Base-by-base conservation (phyloP, 78 protist species). In the Protostelium mycophagum region DNA sequence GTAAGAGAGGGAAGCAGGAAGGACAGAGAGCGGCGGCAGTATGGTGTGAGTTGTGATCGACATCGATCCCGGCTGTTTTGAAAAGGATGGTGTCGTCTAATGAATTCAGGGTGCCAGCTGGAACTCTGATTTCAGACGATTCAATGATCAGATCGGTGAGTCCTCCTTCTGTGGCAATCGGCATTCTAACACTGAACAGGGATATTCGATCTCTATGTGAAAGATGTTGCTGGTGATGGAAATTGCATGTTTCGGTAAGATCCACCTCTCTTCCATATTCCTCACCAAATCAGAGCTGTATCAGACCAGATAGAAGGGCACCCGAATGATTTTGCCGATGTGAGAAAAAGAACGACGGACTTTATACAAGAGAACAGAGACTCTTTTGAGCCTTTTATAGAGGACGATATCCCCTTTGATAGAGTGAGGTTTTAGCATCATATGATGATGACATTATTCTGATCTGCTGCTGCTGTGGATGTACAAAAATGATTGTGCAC, bases 191-290 rank as follows among this genome's bases (percentile, higher is more conserved):
- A 16, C 73, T 51, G 73, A 51, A 51, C 5, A 51, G 73, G 73
- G 5, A 51, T 51, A 5, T 51, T 51, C 73, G 73, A 51, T 51
- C 73, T 51, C 31, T 51, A 51, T 16, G 73, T 94, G 39, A 94
- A 91, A 38, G 96, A 94, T 90, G 96, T 94, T 34, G 92, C 96
- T 36, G 96, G 96, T 34, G 96, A 94, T 91, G 96, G 96, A 38
- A 94, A 94, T 94, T 94, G 96, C 86, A 35, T 94, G 84, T 94
- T 94, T 89, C 38, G 89, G 89, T 87, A 16, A 87, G 87, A n/a
- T 36, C n/a, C 83, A 16, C 84, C 16, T 16, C 83, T 38, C 16
- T 16, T 35, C 29, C 29, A 39, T 16, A 23, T 25, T 36, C 29
- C 10, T 35, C 5, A 87, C 5, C 38, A 39, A 16, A 5, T 5